These are phyloP conservation scores for Penicillium sp. DNA, from an alignment of 2,329 filamentous ascomycete genomes.

Conservation along the genomic window DNA sequence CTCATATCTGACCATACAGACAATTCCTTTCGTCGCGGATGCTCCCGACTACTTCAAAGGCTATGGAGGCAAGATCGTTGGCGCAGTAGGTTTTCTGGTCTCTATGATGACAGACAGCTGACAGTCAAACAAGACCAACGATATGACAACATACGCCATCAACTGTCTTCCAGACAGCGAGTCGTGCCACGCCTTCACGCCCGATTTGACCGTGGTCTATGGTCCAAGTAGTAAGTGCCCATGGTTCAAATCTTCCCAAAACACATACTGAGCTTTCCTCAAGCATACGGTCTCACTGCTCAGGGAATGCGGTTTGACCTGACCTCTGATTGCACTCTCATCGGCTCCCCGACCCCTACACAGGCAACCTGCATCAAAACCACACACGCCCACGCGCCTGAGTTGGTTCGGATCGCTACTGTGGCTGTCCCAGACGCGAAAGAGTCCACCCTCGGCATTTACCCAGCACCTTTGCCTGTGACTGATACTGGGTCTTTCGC, in stretches of 20 bases:
- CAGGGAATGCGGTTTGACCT: constrained; percentile 2
- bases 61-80: constrained; percentile 4
- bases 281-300: constrained; percentile 6
- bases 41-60: constrained; percentile 8
- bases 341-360: neutral
- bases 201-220: constrained; percentile 6
- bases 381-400: neutral
- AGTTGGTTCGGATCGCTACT: neutral
- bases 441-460: constrained; percentile 1
- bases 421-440: neutral
- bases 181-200: constrained; percentile 1
- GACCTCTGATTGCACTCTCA: constrained; percentile 2
- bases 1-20: neutral
- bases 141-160: constrained; percentile 4
- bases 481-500: neutral
- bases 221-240: constrained; percentile 2
- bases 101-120: neutral
- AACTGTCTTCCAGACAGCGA: constrained; percentile 2
- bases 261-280: too few relatives aligned
- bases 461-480: constrained; percentile 2
- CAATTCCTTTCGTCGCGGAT: constrained; percentile 6
- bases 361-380: constrained; percentile 1
- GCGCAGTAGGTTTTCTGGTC: neutral
- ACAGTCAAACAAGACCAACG: neutral
- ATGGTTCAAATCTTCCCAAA: too few relatives aligned